phyloP scores from a whole-genome alignment of 257 asterid genomes.

The Gynochthodes officinalis region DNA sequence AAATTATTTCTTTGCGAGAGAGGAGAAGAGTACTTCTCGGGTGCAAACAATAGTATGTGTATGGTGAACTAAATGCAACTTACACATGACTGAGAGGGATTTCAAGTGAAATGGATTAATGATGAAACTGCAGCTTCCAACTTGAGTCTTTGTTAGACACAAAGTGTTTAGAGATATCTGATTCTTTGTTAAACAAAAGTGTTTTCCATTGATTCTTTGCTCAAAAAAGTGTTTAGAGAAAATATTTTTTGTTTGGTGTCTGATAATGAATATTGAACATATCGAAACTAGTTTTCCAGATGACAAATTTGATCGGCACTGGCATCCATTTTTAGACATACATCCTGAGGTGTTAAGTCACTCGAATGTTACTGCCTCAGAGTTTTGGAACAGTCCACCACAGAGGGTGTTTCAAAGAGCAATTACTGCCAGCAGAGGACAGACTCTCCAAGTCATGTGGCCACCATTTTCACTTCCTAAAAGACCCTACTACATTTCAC shows the following conservation, averaged over 20 bases:
- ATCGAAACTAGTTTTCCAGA: constrained; percentile 64
- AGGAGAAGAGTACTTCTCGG: background rate
- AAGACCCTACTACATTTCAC: constrained; percentile 56
- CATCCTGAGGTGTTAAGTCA: constrained; percentile 54
- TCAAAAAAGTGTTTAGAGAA: background rate
- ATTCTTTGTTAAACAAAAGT: too few species aligned
- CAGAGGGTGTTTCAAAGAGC: constrained; percentile 51
- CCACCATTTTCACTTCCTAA: constrained; percentile 58
- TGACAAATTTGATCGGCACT: constrained; percentile 64
- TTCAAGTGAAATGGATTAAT: background rate
- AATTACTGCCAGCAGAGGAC: constrained; percentile 63
- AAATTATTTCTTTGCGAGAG: too few species aligned
- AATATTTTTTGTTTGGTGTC: background rate
- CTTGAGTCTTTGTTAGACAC: background rate
- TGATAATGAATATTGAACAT: constrained; percentile 20
- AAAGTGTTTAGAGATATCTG: too few species aligned
- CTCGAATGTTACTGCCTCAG: constrained; percentile 39
- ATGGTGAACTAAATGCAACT: background rate
- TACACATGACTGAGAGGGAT: too few species aligned
- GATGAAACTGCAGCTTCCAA: background rate
- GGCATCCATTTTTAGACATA: constrained; percentile 55
- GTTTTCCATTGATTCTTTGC: background rate
- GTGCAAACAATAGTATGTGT: background rate
- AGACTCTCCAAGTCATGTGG: constrained; percentile 58
- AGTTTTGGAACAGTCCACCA: constrained; percentile 85